Evolutionary conservation across 1,139 yeast species (phyloP), one percentile per base, ranked within the genome.

Genomic region (Suhomyces yuchorum): DNA sequence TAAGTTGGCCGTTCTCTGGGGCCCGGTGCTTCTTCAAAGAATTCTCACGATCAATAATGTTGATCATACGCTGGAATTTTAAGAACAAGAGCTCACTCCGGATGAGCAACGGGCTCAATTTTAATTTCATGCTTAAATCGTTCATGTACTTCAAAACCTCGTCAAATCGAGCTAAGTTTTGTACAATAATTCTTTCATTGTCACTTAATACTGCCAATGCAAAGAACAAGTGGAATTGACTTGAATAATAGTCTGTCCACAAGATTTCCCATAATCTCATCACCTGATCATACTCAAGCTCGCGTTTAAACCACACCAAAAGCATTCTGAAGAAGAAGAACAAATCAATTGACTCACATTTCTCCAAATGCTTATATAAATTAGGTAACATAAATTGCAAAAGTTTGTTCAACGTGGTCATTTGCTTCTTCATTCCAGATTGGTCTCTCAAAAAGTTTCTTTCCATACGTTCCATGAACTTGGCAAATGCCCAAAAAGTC

Each of bases 251-350:
- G 67, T 93, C 95, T 0, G 98, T 92, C 85, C 96, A 90, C 50
- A 93, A 72, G 1, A 87, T 83, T 62, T 95, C 98, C 99, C 98
- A 93, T 36, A 93, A 74, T 26, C 81, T 71, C 58, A 87, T 70
- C 2, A 90, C 89, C 51, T 89, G 91, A 47, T 82, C 81, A 81
- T 95, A 90, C 35, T 78, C 80, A 54, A 95, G 85, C 63, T 93
- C 99, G 45, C 99, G 81, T 64, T 95, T 93, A 65, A 81, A 95
- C 97, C 97, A 91, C 3, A 93, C 97, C 38, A 93, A 72, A 15
- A 93, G 71, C 98, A 93, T 92, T 51, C 99, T 74, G 73, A 95
- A 93, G 59, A 92, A 91, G 75, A 93, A 93, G 65, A 93, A 93
- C 51, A 95, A 77, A 61, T 93, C 93, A 26, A 85, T 87, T 1